phyloP scores from a whole-genome alignment of 257 asterid species.

The Przewalskia tangutica region DNA sequence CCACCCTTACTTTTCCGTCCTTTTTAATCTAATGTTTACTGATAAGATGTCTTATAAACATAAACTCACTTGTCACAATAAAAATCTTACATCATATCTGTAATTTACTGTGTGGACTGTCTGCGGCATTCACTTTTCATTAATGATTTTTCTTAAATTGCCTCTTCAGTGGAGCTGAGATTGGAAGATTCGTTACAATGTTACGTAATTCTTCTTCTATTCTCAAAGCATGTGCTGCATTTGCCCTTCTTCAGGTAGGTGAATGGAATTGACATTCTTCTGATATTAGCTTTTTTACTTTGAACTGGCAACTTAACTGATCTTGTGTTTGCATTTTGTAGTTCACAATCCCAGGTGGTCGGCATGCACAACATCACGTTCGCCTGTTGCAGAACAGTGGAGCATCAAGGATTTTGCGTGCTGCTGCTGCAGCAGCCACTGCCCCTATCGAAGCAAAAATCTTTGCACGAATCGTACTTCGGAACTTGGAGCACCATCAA shows the following conservation, averaged over 20 bases:
- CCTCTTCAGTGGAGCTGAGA: slow-evolving; percentile 57
- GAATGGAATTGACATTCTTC: not conserved
- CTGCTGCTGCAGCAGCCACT: slow-evolving; percentile 66
- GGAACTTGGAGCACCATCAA: slow-evolving; percentile 63
- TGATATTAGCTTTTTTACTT: not conserved
- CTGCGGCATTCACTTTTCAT: not conserved
- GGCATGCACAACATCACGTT: slow-evolving; percentile 64
- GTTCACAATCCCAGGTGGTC: slow-evolving; percentile 71
- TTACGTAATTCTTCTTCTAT: slow-evolving; percentile 67
- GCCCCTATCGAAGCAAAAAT: slow-evolving; percentile 65
- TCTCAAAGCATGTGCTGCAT: slow-evolving; percentile 80
- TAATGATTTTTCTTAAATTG: not conserved
- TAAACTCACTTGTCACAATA: not conserved
- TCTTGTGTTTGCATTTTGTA: slow-evolving; percentile 2
- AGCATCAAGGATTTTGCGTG: slow-evolving; percentile 64
- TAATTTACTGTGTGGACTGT: no score
- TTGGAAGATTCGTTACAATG: slow-evolving; percentile 77
- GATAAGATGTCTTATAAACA: not conserved
- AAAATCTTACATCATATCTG: no score
- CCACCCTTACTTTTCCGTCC: not conserved
- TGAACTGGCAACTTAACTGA: not conserved
- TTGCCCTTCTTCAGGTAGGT: slow-evolving; percentile 80
- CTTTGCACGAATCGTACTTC: slow-evolving; percentile 60
- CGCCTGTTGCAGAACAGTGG: slow-evolving; percentile 55
- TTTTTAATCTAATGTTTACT: not conserved